A percentile compares a stretch with the other conserved stretches of the same genome.
Conservation (phyloP, 345 rosid genomes). For the Eucalyptus lansdowneana region DNA sequence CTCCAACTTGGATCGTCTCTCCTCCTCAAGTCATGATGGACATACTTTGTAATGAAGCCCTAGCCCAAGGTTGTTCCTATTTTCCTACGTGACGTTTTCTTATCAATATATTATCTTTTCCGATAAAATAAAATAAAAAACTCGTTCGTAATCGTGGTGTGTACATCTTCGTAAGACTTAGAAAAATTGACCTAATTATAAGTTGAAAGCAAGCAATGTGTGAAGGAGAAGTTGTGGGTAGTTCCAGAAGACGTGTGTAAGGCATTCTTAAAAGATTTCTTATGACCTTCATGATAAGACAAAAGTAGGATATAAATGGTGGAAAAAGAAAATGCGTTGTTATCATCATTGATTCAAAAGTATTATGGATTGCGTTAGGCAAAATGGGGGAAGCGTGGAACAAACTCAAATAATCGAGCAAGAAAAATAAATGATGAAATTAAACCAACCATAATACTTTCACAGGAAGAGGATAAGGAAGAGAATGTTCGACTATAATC, state of each 20-base stretch:
- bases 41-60: too few species aligned
- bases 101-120: too few species aligned
- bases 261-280: background rate
- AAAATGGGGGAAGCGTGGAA: background rate
- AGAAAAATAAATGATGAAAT: background rate
- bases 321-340: background rate
- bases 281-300: background rate
- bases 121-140: too few species aligned
- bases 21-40: too few species aligned
- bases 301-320: background rate
- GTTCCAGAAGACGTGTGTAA: background rate
- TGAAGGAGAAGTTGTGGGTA: background rate
- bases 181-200: background rate
- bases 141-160: background rate
- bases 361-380: background rate
- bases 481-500: background rate
- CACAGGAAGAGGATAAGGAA: background rate
- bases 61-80: too few species aligned
- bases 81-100: too few species aligned
- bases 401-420: background rate
- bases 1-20: too few species aligned
- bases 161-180: background rate
- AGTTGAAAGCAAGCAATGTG: background rate
- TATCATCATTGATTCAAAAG: background rate
- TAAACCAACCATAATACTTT: background rate